phyloP scores from a whole-genome alignment of 2,329 filamentous ascomycete species.

The Claviceps quebecensis region DNA sequence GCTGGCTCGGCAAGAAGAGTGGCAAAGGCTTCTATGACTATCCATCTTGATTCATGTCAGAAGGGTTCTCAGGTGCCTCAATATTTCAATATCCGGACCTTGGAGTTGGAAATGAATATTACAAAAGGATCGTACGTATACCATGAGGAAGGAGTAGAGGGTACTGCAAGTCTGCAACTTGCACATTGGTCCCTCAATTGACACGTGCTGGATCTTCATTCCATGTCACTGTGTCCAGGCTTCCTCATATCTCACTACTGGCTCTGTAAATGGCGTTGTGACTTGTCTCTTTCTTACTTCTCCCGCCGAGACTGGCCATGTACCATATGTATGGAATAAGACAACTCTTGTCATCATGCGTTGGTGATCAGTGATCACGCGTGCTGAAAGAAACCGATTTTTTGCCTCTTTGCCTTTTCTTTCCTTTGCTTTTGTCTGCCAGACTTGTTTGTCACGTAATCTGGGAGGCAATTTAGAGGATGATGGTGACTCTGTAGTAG shows the following conservation, averaged over 20 bases:
- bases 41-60: conserved; percentile 20
- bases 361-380: not conserved
- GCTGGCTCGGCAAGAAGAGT: conserved; percentile 94
- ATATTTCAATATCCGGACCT: not conserved
- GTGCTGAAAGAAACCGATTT: not conserved
- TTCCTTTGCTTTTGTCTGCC: not conserved
- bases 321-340: not conserved
- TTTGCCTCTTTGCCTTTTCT: too few species aligned
- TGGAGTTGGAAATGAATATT: not conserved
- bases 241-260: not conserved
- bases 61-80: not conserved
- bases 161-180: not conserved
- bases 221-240: not conserved
- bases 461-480: not conserved
- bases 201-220: not conserved
- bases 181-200: not conserved
- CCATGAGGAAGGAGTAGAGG: not conserved
- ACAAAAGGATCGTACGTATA: not conserved
- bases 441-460: not conserved
- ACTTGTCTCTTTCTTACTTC: not conserved
- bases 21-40: conserved; percentile 95
- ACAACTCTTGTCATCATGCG: not conserved
- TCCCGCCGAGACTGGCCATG: not conserved
- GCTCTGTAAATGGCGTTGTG: not conserved
- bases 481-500: not conserved